Conservation (phyloP, 2,329 filamentous ascomycete species). For the Colletotrichum liriopes region DNA sequence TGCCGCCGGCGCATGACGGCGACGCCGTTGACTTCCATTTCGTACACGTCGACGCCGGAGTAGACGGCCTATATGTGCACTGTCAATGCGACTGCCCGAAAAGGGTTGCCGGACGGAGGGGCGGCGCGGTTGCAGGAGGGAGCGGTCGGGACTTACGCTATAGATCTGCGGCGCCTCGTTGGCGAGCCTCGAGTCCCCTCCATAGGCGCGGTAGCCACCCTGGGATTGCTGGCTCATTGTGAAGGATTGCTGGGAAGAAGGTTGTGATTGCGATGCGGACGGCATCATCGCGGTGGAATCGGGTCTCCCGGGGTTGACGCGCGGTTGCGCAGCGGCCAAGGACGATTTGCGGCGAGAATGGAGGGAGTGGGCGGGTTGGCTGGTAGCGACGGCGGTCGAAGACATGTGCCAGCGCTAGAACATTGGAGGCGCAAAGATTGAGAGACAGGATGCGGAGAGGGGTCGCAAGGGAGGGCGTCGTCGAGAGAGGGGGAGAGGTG, state of each 20-base stretch:
- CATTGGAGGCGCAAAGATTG: constrained; percentile 34
- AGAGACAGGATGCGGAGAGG: background rate
- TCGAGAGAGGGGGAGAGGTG: background rate
- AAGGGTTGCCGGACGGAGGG: background rate
- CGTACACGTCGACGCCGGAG: constrained; percentile 96
- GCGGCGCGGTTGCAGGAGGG: constrained; percentile 5
- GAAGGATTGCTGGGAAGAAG: constrained; percentile 70
- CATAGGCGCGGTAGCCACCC: constrained; percentile 59
- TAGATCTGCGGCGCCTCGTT: constrained; percentile 72
- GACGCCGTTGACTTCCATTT: constrained; percentile 96
- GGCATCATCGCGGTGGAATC: constrained; percentile 49
- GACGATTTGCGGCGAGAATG: constrained; percentile 37
- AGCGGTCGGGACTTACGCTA: constrained; percentile 62
- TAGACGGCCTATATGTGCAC: constrained; percentile 78
- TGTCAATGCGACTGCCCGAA: constrained; percentile 20
- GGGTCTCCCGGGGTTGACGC: constrained; percentile 6
- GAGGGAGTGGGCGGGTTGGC: constrained; percentile 32
- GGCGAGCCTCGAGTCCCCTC: constrained; percentile 50
- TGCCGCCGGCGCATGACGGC: constrained; percentile 96
- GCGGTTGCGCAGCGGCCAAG: constrained; percentile 25
- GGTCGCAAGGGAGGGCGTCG: constrained; percentile 8
- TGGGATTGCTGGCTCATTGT: constrained; percentile 71
- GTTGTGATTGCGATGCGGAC: constrained; percentile 64
- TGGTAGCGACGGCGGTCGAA: constrained; percentile 38
- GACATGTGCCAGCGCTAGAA: constrained; percentile 42